Evolutionary conservation across 2,329 filamentous ascomycete species (phyloP), one percentile per base, ranked within the genome.

Genomic region (Paracorniculantispora psalliotae): DNA sequence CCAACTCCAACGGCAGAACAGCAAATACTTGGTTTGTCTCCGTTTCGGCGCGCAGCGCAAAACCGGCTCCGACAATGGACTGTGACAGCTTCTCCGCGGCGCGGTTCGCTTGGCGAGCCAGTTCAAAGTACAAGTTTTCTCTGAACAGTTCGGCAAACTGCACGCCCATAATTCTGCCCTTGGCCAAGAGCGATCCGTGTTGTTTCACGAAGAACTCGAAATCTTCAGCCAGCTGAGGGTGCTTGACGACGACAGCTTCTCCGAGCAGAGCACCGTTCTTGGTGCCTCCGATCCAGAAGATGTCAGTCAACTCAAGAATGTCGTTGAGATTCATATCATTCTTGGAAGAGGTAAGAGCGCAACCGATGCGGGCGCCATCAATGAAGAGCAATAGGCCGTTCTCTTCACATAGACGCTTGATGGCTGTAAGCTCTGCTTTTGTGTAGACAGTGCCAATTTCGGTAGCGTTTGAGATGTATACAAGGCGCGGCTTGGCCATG

Each of bases 231-330:
- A 81, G 66, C 1, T 57, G 51, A 0, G 65, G 46, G 28, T 77
- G 69, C 52, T 79, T 79, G 26, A 81, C 75, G 0, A 81, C 73
- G 7, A 81, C 75, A 1, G 79, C 79, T 60, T 81, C 79, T 1
- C 79, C 79, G 3, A 81, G 70, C 3, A 81, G 63, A 0, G 78
- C 78, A 1, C 79, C 79, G 61, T 78, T 78, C 62, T 81, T 81
- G 4, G 79, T 81, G 0, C 79, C 79, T 3, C 79, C 79, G 39
- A 81, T 80, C 79, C 79, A 81, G 68, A 81, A 81, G 21, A 81
- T 78, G 57, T 81, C 79, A 0, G 76, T 79, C 43, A 79, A 63
- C 4, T 78, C 73, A 1, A 79, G 65, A 6, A 81, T 67, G 56
- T 81, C 79, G 0, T 63, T 62, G 5, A 79, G 68, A 0, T 72